Base-by-base conservation (phyloP, 192 early-diverging fungal species). In the Mortierella alpina region DNA sequence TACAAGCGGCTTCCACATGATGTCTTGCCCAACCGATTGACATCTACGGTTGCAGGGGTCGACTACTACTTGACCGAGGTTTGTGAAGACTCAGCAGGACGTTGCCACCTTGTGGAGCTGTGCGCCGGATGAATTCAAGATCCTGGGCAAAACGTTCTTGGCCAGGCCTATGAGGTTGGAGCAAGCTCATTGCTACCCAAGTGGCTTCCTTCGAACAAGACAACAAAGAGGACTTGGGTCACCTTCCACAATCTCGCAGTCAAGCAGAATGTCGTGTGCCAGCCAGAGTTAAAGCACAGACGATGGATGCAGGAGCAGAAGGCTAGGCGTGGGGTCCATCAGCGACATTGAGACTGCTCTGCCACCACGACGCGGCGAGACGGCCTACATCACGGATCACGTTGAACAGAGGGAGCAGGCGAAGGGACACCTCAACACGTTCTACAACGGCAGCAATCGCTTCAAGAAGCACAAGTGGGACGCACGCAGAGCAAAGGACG, bases 61-160 rank as follows among this genome's bases (percentile, higher is more conserved):
- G 58, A 59, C 18, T 70, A 70, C 7, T 71, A 23, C 51, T 68
- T 62, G 60, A 71, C 59, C 18, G 59, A 63, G 42, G 47, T 71
- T 71, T 1, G 69, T 71, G 7, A 63, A 53, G 69, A 63, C 59
- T 5, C 41, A 23, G 50, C 31, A 62, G 18, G 52, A 71, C 46
- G 59, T 56, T 17, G 48, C n/a, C 0, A n/a, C 9, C 11, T 42
- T 63, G 7, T 71, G 69, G 56, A 55, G 66, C 8, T 52, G 69
- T 11, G 17, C 11, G 3, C 61, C 70, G 8, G 42, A 59, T 20
- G 5, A 55, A 15, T 55, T 71, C 60, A 71, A 60, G 22, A 47
- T 71, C 42, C 60, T 71, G 5, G 44, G 48, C n/a, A n/a, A 10
- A 17, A 63, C 48, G 60, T 56, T 23, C 59, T 63, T 9, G 69